Evolutionary conservation across 177 flowering plant genomes (phyloP).

Genomic region (Vitis hybrid): DNA sequence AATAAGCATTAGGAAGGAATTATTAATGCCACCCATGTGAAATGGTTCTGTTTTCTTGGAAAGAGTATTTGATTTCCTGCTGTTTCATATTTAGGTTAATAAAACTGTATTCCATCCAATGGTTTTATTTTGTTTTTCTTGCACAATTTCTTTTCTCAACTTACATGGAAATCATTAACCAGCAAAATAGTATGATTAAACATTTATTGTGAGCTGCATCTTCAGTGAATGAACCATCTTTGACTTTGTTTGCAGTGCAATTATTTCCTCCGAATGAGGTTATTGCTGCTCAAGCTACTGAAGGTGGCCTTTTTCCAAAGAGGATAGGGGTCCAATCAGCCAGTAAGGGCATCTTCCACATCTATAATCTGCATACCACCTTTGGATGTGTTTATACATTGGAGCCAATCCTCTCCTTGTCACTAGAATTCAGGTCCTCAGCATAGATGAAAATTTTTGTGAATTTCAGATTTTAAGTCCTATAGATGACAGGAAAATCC

Average conservation of each 20-base stretch:
- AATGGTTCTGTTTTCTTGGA: too few species aligned
- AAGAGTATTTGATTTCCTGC: too few species aligned
- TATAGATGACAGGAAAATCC: too few species aligned
- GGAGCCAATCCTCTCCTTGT: not conserved
- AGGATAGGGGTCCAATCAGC: conserved; percentile 4
- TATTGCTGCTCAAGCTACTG: not conserved
- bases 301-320: not conserved
- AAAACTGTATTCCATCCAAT: too few species aligned
- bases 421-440: not conserved
- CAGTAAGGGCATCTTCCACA: not conserved
- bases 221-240: not conserved
- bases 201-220: not conserved
- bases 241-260: conserved; percentile 12
- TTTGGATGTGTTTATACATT: not conserved
- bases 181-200: not conserved
- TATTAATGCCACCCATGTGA: too few species aligned
- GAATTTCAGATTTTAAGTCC: too few species aligned
- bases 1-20: too few species aligned
- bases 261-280: not conserved
- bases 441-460: not conserved
- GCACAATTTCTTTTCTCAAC: too few species aligned
- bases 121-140: too few species aligned
- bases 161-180: not conserved
- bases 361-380: conserved; percentile 5
- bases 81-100: too few species aligned